A percentile compares a stretch with the other conserved stretches of the same genome.
Conservation (phyloP, 129 eudicot species). For the Apium graveolens region DNA sequence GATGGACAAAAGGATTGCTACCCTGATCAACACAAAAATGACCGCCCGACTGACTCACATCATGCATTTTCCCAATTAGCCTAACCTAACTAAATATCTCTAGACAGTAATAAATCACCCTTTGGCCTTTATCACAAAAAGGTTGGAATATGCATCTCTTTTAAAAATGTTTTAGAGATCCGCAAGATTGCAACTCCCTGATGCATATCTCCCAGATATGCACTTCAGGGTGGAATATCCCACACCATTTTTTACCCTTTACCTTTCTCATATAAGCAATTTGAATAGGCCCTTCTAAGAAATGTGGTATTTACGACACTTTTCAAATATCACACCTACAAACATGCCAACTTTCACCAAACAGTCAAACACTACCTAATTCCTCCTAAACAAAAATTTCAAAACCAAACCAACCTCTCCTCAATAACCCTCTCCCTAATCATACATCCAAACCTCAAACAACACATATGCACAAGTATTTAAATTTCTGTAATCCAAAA, state of each 20-base stretch:
- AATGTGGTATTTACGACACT: background rate
- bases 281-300: background rate
- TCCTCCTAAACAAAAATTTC: background rate
- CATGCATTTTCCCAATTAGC: background rate
- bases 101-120: background rate
- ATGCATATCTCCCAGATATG: background rate
- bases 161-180: background rate
- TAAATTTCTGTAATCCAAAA: background rate
- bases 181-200: background rate
- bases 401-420: background rate
- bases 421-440: background rate
- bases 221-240: background rate
- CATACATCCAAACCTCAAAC: background rate
- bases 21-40: background rate
- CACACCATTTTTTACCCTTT: background rate
- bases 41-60: background rate
- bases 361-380: background rate
- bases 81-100: background rate
- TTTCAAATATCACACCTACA: background rate
- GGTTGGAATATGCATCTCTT: background rate
- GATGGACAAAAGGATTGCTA: background rate
- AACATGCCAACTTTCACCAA: background rate
- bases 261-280: background rate
- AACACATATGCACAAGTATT: background rate
- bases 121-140: background rate